A percentile compares a stretch with the other conserved stretches of the same genome.
These are phyloP conservation scores for Pleurotus cornucopiae DNA, from an alignment of 768 basidiomycete genomes.

Conservation along the genomic window DNA sequence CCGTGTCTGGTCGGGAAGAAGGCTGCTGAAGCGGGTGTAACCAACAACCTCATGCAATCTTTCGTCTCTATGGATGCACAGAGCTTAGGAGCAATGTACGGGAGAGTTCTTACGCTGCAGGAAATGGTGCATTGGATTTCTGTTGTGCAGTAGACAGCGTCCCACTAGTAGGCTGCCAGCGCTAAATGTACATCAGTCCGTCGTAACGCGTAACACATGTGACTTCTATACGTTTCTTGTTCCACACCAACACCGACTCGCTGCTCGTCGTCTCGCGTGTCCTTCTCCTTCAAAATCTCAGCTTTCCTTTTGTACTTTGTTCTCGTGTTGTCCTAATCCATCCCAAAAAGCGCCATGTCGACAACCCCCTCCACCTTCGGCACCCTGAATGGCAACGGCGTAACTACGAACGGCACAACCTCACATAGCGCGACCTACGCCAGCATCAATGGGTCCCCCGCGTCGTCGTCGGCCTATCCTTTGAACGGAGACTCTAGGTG, in stretches of 20 bases:
- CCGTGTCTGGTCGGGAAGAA: slow-evolving; percentile 40
- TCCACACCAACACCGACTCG: background rate
- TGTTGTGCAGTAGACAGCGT: no score
- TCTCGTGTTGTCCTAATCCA: background rate
- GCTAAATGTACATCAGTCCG: no score
- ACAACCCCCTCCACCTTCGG: slow-evolving; percentile 27
- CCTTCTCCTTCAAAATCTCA: background rate
- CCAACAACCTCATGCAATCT: slow-evolving; percentile 53
- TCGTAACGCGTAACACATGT: slow-evolving; percentile 4
- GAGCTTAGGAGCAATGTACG: slow-evolving; percentile 25
- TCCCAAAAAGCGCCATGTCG: slow-evolving; percentile 16
- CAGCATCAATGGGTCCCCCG: slow-evolving; percentile 26
- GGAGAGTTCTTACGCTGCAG: slow-evolving; percentile 33
- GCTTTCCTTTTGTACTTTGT: background rate
- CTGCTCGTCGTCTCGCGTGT: background rate
- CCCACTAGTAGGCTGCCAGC: no score
- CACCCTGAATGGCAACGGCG: slow-evolving; percentile 48
- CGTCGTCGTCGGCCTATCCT: slow-evolving; percentile 38
- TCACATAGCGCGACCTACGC: slow-evolving; percentile 33
- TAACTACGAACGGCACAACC: slow-evolving; percentile 45
- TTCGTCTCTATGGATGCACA: slow-evolving; percentile 47
- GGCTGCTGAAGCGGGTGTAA: slow-evolving; percentile 32
- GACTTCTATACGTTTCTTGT: background rate
- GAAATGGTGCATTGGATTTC: slow-evolving; percentile 4
- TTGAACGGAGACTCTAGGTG: slow-evolving; percentile 60